Evolutionary conservation across 176 grass and related monocot genomes (phyloP), one percentile per base, ranked within the genome.

Genomic region (Eragrostis curvula): DNA sequence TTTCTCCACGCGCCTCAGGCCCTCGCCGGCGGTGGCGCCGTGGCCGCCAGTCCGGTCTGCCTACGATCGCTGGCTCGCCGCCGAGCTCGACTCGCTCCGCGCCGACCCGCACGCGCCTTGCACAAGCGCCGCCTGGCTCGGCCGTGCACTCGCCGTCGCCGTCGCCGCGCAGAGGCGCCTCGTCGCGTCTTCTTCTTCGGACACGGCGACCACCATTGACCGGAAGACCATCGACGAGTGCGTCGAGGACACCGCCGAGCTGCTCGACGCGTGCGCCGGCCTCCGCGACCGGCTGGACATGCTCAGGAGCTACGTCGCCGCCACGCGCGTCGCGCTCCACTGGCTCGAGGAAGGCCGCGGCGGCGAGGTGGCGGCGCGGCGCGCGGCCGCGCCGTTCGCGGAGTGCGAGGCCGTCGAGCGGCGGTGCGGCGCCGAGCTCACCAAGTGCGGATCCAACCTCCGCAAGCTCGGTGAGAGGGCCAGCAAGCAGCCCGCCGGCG

Each of bases 61-160:
- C 40, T 93, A 94, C 80, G 95, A 94, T 90, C 92, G 85, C 39
- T 97, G 95, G 92, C 84, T 97, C 29, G 78, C 86, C 18, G 75
- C 90, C 21, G 95, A 94, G 86, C 84, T 97, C 71, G 84, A 94
- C 40, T 88, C 89, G 63, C 92, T 97, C 78, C 92, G 88, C 16
- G 43, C 84, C 30, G 41, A 60, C 60, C 81, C 88, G 20, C 27
- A 68, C 29, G 43, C 75, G 12, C 77, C 84, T 9, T 92, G 44
- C 83, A 87, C 86, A 8, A 83, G 56, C 72, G 88, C 86, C 18
- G 62, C 86, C 3, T 97, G 95, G 95, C 88, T 94, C 21, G 36
- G 56, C 85, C 83, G 85, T 60, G 83, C 95, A 6, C 60, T 92
- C 23, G 66, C 57, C 52, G 47, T 97, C 29, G 88, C 90, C 21